Conservation (phyloP, 176 grass and related monocot species). For the Zea mays region Zm-B73-REFERENCE-NAM-5.0 NC_050096.1:166465001-166465500, state of each 20-base stretch:
- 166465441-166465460: background rate
- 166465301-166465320: conserved; percentile 75
- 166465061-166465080: conserved; percentile 75
- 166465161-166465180: conserved; percentile 22
- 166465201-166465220: conserved; percentile 86
- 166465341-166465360: conserved; percentile 28
- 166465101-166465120: conserved; percentile 47
- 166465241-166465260: conserved; percentile 91
- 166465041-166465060: conserved; percentile 89
- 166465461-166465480: conserved; percentile 20
- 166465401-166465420: conserved; percentile 28
- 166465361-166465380: conserved; percentile 58
- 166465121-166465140: conserved; percentile 25
- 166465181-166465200: conserved; percentile 71
- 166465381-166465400: conserved; percentile 26
- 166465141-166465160: conserved; percentile 30
- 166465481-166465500: background rate
- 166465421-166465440: background rate
- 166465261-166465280: conserved; percentile 83
- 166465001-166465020: conserved; percentile 77
- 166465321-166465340: conserved; percentile 75
- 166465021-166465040: conserved; percentile 95
- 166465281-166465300: conserved; percentile 89
- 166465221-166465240: conserved; percentile 93
- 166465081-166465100: conserved; percentile 84